Evolutionary conservation across 1,139 yeast species (phyloP), one percentile per base, ranked within the genome.

Genomic region (Debaryomyces sp.): DNA sequence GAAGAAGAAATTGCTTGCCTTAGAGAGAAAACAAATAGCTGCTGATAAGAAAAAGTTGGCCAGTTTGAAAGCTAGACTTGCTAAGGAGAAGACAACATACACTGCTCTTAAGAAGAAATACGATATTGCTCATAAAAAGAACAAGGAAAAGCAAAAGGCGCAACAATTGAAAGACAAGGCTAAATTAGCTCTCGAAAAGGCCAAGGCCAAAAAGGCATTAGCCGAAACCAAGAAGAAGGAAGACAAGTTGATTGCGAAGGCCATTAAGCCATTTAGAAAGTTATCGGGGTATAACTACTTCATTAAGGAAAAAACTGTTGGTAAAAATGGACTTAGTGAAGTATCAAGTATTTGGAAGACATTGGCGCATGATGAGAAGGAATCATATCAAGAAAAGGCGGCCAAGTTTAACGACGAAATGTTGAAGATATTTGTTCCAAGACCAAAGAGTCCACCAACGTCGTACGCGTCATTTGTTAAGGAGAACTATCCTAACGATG

Each of bases 381-480:
- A 56, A 10, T 47, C 43, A 5, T 72, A 49, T 51, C 48, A 56
- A 24, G 54, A 48, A 5, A 59, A 63, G 45, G 73, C 73, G 17
- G 64, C 62, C 17, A 63, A 57, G 30, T 57, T 56, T 54, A 72
- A 74, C 53, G 67, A 59, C 6, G 64, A 64, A 45, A 59, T 58
- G 44, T 51, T 55, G 42, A 50, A 62, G 41, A 52, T 61, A 10
- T 73, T 57, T 55, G 59, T 64, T 3, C 73, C 76, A 6, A 69
- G 67, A 52, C 80, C 78, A 42, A 67, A 65, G 50, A 56, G 61
- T 10, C 74, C 77, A 3, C 59, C 66, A 5, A 52, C 52, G 38
- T 64, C 66, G 6, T 74, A 66, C 56, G 70, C 75, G 29, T 55
- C 58, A 27, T 75, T 55, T 48, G 61, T 73, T 36, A 61, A 67